Conservation (phyloP, 306 rosid genomes). For the Coriaria nepalensis region DNA sequence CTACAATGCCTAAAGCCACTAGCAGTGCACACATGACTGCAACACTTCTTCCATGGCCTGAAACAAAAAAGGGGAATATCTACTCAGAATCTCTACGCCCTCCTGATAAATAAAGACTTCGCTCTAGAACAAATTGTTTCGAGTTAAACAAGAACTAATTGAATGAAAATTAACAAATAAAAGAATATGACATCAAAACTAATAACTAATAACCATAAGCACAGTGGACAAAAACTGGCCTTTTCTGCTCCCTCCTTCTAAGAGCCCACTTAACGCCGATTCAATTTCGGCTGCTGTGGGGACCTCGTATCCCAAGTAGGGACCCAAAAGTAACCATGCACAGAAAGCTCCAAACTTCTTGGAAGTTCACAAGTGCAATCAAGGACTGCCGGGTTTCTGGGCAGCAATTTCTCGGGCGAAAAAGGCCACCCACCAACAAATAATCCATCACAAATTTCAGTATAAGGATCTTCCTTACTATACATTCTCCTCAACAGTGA, state of each 20-base stretch:
- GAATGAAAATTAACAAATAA: neutral
- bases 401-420: constrained; percentile 57
- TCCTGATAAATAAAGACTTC: constrained; percentile 10
- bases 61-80: neutral
- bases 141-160: neutral
- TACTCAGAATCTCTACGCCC: constrained; percentile 1
- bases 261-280: constrained; percentile 72
- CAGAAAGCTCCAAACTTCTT: constrained; percentile 27
- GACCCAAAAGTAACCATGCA: constrained; percentile 43
- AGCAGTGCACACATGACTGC: constrained; percentile 83
- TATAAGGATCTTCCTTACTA: constrained; percentile 53
- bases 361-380: constrained; percentile 95
- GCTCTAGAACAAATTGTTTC: neutral
- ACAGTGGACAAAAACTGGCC: constrained; percentile 72
- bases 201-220: constrained; percentile 48
- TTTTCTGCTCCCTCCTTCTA: constrained; percentile 47
- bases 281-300: constrained; percentile 53
- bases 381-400: constrained; percentile 61
- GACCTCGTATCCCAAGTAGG: constrained; percentile 91
- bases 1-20: constrained; percentile 65
- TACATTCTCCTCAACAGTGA: constrained; percentile 41
- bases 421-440: constrained; percentile 90
- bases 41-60: constrained; percentile 96
- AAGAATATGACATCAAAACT: neutral
- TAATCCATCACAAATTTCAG: constrained; percentile 43